phyloP scores from a whole-genome alignment of 148 eudicot genomes.

The Oxyria digyna region DNA sequence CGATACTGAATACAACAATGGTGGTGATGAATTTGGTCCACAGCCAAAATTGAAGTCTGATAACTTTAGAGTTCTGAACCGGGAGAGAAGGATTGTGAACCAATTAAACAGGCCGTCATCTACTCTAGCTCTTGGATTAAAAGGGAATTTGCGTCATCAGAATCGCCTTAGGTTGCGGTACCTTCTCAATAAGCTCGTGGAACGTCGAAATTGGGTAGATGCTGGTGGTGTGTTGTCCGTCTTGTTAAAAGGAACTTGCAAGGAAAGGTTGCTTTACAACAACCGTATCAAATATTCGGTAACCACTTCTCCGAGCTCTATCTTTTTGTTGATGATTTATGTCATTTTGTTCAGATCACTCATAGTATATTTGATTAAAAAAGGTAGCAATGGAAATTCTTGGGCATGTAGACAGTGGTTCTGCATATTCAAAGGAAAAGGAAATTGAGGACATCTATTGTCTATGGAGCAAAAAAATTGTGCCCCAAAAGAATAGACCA shows the following conservation, averaged over 20 bases:
- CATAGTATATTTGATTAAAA: neutral
- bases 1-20: neutral
- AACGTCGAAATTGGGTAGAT: constrained; percentile 47
- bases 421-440: neutral
- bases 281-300: constrained; percentile 63
- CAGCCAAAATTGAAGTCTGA: neutral
- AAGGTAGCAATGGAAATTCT: constrained; percentile 62
- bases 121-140: constrained; percentile 21
- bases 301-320: neutral
- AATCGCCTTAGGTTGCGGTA: constrained; percentile 33
- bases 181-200: constrained; percentile 34
- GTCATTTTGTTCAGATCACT: neutral
- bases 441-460: constrained; percentile 20
- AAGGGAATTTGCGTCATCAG: constrained; percentile 25
- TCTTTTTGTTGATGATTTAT: neutral
- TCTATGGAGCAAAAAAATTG: constrained; percentile 53
- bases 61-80: neutral
- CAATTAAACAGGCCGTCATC: constrained; percentile 37
- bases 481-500: constrained; percentile 27
- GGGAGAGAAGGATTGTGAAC: constrained; percentile 6
- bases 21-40: neutral
- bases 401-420: constrained; percentile 1
- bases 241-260: constrained; percentile 39
- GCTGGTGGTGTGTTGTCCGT: constrained; percentile 56
- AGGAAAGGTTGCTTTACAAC: constrained; percentile 19